Evolutionary conservation across 805 yeast species (phyloP), one percentile per base, ranked within the genome.

Genomic region (Spathaspora sp.): DNA sequence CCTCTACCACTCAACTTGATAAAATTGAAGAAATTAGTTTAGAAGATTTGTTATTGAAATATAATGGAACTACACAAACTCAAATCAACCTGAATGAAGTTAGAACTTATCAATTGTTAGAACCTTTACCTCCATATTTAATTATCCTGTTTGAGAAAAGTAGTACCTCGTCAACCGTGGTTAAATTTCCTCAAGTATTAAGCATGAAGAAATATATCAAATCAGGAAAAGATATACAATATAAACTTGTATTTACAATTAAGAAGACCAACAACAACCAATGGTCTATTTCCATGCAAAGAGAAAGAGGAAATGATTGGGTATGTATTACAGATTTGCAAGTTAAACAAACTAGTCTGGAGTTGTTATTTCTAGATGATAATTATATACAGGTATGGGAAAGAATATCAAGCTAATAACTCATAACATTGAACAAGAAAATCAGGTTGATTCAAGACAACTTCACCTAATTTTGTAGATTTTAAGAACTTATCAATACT

Each of bases 301-400:
- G 26, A 23, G 26, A 23, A 6, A 23, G 26, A 6, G 26, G 26
- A 3, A 59, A 70, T 14, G 66, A 71, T 5, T 89, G 96, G 94
- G 55, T 76, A 4, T 83, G 81, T 54, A 73, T 88, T 12, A 74
- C 79, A 47, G 84, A 86, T 59, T 66, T 81, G 47, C 60, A 67
- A 11, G 75, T 81, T 1, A 72, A 67, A 35, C 62, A 63, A 12
- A 75, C 79, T 19, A 83, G 83, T 39, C 72, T 72, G 48, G 90
- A 85, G 54, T 68, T 86, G 42, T 58, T 89, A 50, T 84, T 86
- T 59, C 63, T 87, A 29, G 74, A 77, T 40, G 88, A 86, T 57
- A 77, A 81, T 32, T 82, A 79, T 64, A 67, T 89, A 23, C 93
- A 87, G 64, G 68, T 88, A 10, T 87, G 94, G 92, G 77, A 79